Evolutionary conservation across 2,329 filamentous ascomycete species (phyloP).

Genomic region (Neofusicoccum umdonicola): DNA sequence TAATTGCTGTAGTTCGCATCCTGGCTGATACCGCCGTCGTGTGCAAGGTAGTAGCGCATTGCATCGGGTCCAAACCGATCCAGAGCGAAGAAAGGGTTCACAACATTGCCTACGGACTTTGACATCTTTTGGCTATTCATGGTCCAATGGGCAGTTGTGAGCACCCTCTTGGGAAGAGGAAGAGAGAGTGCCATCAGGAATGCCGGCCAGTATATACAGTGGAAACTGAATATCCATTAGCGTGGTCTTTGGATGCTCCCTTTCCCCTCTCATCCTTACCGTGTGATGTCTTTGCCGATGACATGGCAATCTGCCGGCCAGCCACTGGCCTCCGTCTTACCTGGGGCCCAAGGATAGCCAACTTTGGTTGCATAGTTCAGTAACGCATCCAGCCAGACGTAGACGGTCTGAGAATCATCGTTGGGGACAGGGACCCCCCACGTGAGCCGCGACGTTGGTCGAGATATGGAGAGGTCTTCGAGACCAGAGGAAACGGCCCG

Average conservation of each 20-base stretch:
- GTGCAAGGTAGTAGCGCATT: conserved; percentile 84
- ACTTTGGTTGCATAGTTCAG: conserved; percentile 89
- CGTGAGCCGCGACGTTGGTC: conserved; percentile 70
- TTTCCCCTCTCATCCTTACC: conserved; percentile 36
- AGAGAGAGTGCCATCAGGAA: conserved; percentile 86
- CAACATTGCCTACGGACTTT: conserved; percentile 91
- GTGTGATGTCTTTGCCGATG: conserved; percentile 92
- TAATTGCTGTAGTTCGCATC: conserved; percentile 86
- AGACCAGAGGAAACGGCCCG: conserved; percentile 74
- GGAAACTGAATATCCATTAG: conserved; percentile 55
- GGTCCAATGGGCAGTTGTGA: conserved; percentile 95
- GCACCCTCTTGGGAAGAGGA: conserved; percentile 71
- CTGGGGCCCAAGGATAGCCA: conserved; percentile 78
- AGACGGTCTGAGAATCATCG: conserved; percentile 84
- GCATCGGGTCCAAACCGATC: conserved; percentile 84
- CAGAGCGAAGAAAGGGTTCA: conserved; percentile 89
- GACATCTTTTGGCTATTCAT: conserved; percentile 92
- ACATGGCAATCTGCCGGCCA: conserved; percentile 94
- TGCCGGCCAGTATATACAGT: conserved; percentile 97
- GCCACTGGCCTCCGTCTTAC: conserved; percentile 54
- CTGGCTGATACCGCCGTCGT: conserved; percentile 71
- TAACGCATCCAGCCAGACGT: conserved; percentile 96
- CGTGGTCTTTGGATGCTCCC: not conserved
- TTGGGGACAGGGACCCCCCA: conserved; percentile 91
- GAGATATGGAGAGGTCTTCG: conserved; percentile 83